These are phyloP conservation scores for Tolypocladium inflatum DNA, from an alignment of 2,329 filamentous ascomycete species.

Conservation along the genomic window DNA sequence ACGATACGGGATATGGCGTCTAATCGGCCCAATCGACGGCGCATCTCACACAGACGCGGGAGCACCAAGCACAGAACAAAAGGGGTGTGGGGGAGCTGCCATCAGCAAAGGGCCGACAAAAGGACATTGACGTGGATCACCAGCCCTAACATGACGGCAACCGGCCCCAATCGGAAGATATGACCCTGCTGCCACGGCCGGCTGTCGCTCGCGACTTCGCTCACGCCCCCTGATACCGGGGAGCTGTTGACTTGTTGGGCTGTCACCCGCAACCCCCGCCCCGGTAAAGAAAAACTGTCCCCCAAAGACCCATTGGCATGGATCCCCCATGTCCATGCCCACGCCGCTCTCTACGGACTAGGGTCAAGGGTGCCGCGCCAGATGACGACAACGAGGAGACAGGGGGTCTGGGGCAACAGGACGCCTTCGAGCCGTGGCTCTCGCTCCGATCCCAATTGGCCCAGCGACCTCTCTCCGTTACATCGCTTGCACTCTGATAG, in stretches of 20 bases:
- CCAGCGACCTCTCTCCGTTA: neutral
- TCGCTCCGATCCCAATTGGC: neutral
- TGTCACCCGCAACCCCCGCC: neutral
- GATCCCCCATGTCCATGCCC: neutral
- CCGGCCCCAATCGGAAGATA: slow-evolving; percentile 21
- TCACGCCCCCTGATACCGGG: neutral
- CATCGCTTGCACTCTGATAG: neutral
- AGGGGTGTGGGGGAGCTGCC: neutral
- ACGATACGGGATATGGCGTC: slow-evolving; percentile 12
- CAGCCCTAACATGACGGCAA: slow-evolving; percentile 15
- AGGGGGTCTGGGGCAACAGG: neutral
- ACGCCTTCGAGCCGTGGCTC: neutral
- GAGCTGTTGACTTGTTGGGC: neutral
- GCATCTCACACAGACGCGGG: neutral
- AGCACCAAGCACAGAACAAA: neutral
- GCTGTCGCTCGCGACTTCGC: neutral
- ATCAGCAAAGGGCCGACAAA: slow-evolving; percentile 11
- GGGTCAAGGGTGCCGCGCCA: neutral
- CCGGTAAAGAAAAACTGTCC: neutral
- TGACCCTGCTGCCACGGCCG: slow-evolving; percentile 8
- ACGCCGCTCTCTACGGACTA: neutral
- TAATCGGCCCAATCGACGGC: slow-evolving; percentile 20
- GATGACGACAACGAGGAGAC: neutral
- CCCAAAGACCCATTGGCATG: neutral
- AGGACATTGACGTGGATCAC: slow-evolving; percentile 20